A percentile compares a stretch with the other conserved stretches of the same genome.
Conservation (phyloP, 2,329 filamentous ascomycete species). For the Alternaria postmessia region DNA sequence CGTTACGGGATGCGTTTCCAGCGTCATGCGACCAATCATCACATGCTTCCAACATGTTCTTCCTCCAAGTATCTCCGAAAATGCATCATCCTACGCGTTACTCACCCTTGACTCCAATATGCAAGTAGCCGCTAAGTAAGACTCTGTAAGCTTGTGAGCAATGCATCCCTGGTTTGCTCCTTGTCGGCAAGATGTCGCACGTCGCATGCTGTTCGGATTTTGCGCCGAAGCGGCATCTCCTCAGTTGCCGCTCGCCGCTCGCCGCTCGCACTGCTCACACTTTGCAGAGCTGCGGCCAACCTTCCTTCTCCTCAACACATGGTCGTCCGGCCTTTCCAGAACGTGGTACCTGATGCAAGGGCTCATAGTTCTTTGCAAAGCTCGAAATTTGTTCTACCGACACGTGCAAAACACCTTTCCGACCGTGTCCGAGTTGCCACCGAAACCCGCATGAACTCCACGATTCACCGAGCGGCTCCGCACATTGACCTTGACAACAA, state of each 20-base stretch:
- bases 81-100: neutral
- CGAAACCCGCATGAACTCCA: constrained; percentile 25
- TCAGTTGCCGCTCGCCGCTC: constrained; percentile 28
- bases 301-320: neutral
- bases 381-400: neutral
- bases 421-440: constrained; percentile 24
- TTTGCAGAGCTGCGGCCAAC: neutral
- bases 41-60: neutral
- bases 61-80: constrained; percentile 1
- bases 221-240: constrained; percentile 39
- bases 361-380: neutral
- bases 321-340: neutral
- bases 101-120: constrained; percentile 1
- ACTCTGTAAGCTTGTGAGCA: constrained; percentile 25
- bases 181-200: constrained; percentile 22
- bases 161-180: constrained; percentile 18
- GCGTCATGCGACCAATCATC: neutral
- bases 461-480: constrained; percentile 21
- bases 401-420: constrained; percentile 3
- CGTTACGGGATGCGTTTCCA: neutral
- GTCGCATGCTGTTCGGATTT: constrained; percentile 28
- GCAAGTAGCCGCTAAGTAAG: constrained; percentile 24
- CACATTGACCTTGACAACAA: constrained; percentile 2
- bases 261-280: constrained; percentile 1
- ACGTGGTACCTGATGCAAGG: neutral